Evolutionary conservation across 208 protist genomes (phyloP).

Genomic region (Wallacemonas sp.): DNA sequence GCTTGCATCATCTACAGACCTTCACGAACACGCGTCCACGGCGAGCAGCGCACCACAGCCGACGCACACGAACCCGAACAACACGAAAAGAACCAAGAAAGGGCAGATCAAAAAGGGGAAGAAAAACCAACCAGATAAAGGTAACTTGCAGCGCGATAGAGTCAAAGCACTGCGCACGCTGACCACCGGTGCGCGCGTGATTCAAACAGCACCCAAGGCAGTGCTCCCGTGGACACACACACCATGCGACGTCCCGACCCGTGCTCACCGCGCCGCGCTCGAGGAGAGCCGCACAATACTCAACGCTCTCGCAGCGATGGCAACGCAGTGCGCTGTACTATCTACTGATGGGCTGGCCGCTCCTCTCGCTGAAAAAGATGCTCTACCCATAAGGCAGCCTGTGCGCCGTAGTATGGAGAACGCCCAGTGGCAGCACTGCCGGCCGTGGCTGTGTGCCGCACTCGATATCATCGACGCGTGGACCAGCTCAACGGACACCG

Average conservation of each 20-base stretch:
- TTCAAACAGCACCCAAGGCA: background rate
- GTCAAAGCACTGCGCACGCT: background rate
- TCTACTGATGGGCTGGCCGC: no score
- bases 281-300: background rate
- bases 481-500: slow-evolving; percentile 65
- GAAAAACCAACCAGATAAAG: slow-evolving; percentile 2
- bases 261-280: background rate
- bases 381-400: no score
- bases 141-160: no score
- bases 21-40: no score
- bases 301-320: background rate
- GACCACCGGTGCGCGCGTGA: background rate
- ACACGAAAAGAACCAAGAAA: slow-evolving; percentile 19
- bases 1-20: no score
- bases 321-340: background rate
- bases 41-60: no score
- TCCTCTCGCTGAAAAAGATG: no score
- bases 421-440: background rate
- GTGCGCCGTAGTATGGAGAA: no score
- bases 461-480: slow-evolving; percentile 64
- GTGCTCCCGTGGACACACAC: no score
- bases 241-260: background rate
- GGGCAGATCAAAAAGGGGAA: slow-evolving; percentile 35
- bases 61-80: background rate
- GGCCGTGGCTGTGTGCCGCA: slow-evolving; percentile 46